These are phyloP conservation scores for Mollisiaceae sp. DNA, from an alignment of 2,329 filamentous ascomycete species.

Conservation along the genomic window DNA sequence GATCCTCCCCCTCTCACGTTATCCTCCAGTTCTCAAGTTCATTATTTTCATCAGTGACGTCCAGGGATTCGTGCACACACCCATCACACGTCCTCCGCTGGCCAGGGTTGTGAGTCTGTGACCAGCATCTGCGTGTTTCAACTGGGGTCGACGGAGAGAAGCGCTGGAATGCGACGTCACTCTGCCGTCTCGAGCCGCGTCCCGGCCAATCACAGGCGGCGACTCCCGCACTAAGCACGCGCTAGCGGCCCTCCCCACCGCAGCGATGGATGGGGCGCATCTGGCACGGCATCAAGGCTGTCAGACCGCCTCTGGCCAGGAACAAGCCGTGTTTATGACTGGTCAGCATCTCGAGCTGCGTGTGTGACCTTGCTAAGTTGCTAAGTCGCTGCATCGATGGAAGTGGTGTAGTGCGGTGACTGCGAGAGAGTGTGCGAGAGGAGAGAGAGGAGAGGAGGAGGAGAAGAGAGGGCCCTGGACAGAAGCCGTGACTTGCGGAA, in stretches of 20 bases:
- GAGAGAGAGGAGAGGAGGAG: too few relatives aligned
- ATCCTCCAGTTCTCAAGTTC: too few relatives aligned
- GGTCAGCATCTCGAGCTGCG: background rate
- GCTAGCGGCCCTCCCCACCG: too few relatives aligned
- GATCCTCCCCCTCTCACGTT: too few relatives aligned
- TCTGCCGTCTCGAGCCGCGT: background rate
- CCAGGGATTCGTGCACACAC: background rate
- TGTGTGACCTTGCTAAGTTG: background rate
- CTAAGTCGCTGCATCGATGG: background rate
- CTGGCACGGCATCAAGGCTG: background rate
- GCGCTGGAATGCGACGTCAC: background rate
- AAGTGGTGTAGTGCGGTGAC: too few relatives aligned
- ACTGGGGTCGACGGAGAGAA: background rate
- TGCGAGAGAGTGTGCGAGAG: too few relatives aligned
- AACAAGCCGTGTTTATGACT: background rate
- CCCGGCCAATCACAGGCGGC: background rate
- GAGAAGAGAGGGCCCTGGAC: too few relatives aligned
- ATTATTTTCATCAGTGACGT: background rate
- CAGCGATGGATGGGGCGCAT: background rate
- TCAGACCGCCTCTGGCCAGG: background rate
- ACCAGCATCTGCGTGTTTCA: conserved; percentile 5
- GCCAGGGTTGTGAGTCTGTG: background rate
- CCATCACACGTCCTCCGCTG: background rate
- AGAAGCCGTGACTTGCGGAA: background rate
- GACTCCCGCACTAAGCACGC: too few relatives aligned